Base-by-base conservation (phyloP, 2,329 filamentous ascomycete genomes). In the Penicillium sp. region DNA sequence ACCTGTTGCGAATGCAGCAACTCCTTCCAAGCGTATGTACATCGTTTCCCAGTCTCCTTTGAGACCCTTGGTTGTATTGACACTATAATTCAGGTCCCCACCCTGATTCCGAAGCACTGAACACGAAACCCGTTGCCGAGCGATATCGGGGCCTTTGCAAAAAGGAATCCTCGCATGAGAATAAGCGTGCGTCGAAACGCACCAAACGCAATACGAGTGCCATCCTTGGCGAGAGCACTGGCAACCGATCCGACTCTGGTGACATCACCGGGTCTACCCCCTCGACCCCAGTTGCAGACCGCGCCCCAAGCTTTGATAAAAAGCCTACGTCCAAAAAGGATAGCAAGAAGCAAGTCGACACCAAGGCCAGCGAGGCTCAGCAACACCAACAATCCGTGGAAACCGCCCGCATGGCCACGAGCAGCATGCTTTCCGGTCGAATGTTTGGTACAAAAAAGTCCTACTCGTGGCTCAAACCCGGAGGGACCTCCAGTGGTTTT, bases 311-410 rank as follows among this genome's bases (percentile, higher is more conserved):
- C 37, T 60, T 70, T 1, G 73, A 77, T 25, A 68, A 69, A 48
- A 90, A 88, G 61, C 74, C 79, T 3, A 74, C 85, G 35, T 84
- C 83, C 3, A 95, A 95, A 72, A 95, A 95, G 67, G 88, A 95
- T 61, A 74, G 83, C 58, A 86, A 82, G 62, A 84, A 81, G 47
- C 75, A 83, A 50, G 77, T 80, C n/a, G 82, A 86, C 42, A 71
- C 73, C 3, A 85, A 84, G 52, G 76, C 82, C 14, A 84, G 80
- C 0, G 86, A 93, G 56, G 83, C 83, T 12, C 82, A 82, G 41
- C 84, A 82, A 48, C 87, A 90, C 48, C 79, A 81, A 14, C 84
- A 82, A 46, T 87, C 90, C 16, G 95, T 95, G 59, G 74, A 80
- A 38, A 95, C 89, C 0, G 85, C 85, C 37, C 80, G 79, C 45